These are phyloP conservation scores for Trichoderma cornu-damae DNA, from an alignment of 2,329 filamentous ascomycete species.

Conservation along the genomic window DNA sequence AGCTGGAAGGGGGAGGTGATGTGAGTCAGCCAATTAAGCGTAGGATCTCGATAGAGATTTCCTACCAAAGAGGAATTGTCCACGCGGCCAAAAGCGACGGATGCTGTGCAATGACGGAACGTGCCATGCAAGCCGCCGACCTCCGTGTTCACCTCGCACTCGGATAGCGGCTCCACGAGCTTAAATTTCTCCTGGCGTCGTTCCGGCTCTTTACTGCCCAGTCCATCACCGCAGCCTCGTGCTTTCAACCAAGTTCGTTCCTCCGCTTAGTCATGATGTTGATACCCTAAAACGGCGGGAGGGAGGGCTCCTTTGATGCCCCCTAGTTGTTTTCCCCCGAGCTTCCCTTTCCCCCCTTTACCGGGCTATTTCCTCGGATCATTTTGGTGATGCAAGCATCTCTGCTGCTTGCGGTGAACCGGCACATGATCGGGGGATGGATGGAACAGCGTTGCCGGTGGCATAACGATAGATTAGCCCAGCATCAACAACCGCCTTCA, in stretches of 20 bases:
- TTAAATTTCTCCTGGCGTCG: slow-evolving; percentile 15
- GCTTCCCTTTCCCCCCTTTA: neutral
- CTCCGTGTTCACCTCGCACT: slow-evolving; percentile 4
- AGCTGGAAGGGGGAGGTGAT: neutral
- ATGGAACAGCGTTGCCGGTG: neutral
- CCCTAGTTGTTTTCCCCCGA: too few species aligned
- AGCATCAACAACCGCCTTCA: neutral
- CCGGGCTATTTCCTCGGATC: neutral
- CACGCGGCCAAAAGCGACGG: slow-evolving; percentile 1
- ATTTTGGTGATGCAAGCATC: neutral
- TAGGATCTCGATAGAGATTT: slow-evolving; percentile 5
- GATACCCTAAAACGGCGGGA: neutral
- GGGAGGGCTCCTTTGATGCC: neutral
- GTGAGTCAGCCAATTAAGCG: neutral
- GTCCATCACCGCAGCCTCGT: neutral
- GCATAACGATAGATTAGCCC: neutral
- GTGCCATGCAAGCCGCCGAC: neutral
- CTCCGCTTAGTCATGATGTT: slow-evolving; percentile 10
- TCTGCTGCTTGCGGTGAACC: neutral
- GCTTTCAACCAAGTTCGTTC: neutral
- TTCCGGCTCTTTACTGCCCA: neutral
- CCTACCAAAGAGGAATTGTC: neutral
- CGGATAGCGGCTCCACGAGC: slow-evolving; percentile 11
- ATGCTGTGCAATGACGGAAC: too few species aligned
- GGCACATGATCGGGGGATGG: neutral